These are phyloP conservation scores for Hyphopichia buzzinii DNA, from an alignment of 1,139 yeast species.

Conservation along the genomic window DNA sequence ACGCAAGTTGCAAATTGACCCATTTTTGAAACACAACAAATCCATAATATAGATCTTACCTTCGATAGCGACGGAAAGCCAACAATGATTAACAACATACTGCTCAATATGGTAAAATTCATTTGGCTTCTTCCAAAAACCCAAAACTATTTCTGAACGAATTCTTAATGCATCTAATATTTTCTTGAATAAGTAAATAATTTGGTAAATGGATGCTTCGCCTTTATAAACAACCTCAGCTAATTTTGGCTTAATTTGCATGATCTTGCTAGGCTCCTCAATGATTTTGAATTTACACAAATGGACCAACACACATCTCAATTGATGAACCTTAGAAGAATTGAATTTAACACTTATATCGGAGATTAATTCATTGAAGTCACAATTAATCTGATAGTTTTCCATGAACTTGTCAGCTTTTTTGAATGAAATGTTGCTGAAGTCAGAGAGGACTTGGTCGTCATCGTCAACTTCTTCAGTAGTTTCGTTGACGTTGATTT, in stretches of 20 bases:
- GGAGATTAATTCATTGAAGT: conserved; percentile 45
- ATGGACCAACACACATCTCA: conserved; percentile 40
- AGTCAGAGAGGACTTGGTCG: conserved; percentile 15
- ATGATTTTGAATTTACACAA: conserved; percentile 39
- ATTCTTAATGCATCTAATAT: conserved; percentile 71
- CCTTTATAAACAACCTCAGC: conserved; percentile 36
- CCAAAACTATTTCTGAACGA: conserved; percentile 73
- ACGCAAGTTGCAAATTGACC: conserved; percentile 35
- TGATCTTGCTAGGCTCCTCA: conserved; percentile 37
- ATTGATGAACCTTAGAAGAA: conserved; percentile 32
- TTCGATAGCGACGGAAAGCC: conserved; percentile 78
- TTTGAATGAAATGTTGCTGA: conserved; percentile 14
- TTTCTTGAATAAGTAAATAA: conserved; percentile 72
- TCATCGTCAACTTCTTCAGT: conserved; percentile 22
- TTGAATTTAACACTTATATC: conserved; percentile 44
- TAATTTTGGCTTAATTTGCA: conserved; percentile 42
- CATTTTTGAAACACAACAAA: conserved; percentile 35
- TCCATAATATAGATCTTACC: conserved; percentile 82
- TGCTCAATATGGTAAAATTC: conserved; percentile 51
- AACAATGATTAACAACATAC: conserved; percentile 74
- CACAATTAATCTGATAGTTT: conserved; percentile 27
- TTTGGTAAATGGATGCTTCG: conserved; percentile 62
- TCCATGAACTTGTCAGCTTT: conserved; percentile 36
- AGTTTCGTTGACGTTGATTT: conserved; percentile 44
- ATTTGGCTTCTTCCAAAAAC: conserved; percentile 80